Evolutionary conservation across 495 filamentous ascomycete species (phyloP), one percentile per base, ranked within the genome.

Genomic region (Penicillium ucsense): DNA sequence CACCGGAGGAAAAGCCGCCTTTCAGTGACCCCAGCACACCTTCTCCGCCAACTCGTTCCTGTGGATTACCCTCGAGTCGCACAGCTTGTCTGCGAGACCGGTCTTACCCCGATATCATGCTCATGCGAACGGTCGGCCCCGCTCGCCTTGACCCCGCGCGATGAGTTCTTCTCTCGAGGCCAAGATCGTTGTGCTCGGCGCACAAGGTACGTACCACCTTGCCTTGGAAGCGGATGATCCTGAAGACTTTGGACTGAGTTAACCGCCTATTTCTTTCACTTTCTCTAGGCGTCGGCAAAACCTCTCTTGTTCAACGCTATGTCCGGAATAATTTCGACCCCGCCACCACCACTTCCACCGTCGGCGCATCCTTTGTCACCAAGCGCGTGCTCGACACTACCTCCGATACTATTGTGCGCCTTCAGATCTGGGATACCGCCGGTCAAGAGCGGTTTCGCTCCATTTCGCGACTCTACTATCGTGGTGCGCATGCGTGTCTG

Each of bases 351-450:
- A 79, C 83, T 10, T 88, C 86, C 11, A 98, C 91, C 35, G 82
- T 96, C 55, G 92, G 92, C 66, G 92, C 92, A 20, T 89, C 84
- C 52, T 96, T 96, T 67, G 77, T 95, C 59, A 94, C 91, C 42
- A 95, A 96, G 68, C 81, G 88, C 57, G 86, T 95, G 48, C 72
- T 89, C 52, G 89, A 96, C 68, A 80, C 79, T 52, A 82, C 94
- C 43, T 79, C 83, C 27, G 84, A 87, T 55, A 88, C 85, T 6
- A 71, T 80, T 9, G 86, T 95, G 20, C 80, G 89, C 6, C 70
- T 95, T 27, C 88, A 94, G 66, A 89, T 95, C 45, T 94, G 90
- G 88, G 86, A 94, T 56, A 94, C 88, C 51, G 92, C 91, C 42
- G 92, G 92, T 38, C 92, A 96, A 57, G 92, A 98, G 71, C 81